A percentile compares a stretch with the other conserved stretches of the same genome.
Conservation (phyloP, 2,329 filamentous ascomycete species). For the Neofusicoccum ribis region DNA sequence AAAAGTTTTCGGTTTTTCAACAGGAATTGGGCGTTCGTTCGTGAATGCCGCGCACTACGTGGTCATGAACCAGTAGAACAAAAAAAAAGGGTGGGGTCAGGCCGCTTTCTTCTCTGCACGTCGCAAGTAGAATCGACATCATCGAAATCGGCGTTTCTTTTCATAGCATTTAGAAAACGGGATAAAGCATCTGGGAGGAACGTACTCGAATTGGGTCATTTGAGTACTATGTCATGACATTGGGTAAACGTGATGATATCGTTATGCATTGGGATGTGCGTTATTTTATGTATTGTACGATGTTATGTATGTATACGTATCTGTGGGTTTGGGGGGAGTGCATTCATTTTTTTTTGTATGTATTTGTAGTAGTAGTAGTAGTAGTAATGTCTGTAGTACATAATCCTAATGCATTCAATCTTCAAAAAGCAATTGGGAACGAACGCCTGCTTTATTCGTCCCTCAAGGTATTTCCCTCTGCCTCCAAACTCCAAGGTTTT, state of each 20-base stretch:
- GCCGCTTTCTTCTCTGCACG: not conserved
- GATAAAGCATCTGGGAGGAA: slow-evolving; percentile 9
- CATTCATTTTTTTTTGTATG: slow-evolving; percentile 36
- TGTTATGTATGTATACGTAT: slow-evolving; percentile 13
- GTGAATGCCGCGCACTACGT: not conserved
- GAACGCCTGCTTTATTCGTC: slow-evolving; percentile 1
- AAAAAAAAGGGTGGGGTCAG: not conserved
- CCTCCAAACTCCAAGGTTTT: not conserved
- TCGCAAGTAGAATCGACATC: slow-evolving; percentile 2
- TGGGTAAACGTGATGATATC: not conserved
- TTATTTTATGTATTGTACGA: slow-evolving; percentile 8
- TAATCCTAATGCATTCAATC: slow-evolving; percentile 4
- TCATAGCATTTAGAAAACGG: slow-evolving; percentile 15
- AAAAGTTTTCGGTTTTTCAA: not conserved
- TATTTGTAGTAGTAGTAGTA: not conserved
- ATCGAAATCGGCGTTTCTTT: slow-evolving; percentile 7
- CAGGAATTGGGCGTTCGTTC: not conserved
- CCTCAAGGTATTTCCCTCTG: slow-evolving; percentile 1
- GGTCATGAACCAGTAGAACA: not conserved
- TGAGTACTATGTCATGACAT: slow-evolving; percentile 11
- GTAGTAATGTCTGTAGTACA: slow-evolving; percentile 1
- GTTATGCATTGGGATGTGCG: not conserved
- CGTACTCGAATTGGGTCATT: slow-evolving; percentile 13
- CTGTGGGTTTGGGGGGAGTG: slow-evolving; percentile 30
- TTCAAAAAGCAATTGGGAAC: not conserved